Evolutionary conservation across 192 early-diverging fungal genomes (phyloP).

Genomic region (Coemansia sp.): DNA sequence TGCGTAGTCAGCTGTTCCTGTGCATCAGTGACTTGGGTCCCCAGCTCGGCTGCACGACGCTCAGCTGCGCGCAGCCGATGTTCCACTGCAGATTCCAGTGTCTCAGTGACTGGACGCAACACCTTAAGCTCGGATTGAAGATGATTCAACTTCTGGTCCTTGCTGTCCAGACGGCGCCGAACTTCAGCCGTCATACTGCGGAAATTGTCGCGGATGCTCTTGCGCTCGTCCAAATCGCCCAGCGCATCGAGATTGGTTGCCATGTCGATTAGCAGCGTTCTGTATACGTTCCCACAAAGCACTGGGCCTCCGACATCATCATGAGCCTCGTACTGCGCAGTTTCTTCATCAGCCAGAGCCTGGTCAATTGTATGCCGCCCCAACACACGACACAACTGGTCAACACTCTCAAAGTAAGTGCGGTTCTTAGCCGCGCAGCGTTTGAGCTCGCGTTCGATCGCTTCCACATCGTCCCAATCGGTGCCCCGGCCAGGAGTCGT

Average conservation of each 20-base stretch:
- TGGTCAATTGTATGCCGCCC: constrained; percentile 37
- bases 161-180: constrained; percentile 22
- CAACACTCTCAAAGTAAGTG: constrained; percentile 35
- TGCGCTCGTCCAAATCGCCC: constrained; percentile 33
- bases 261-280: constrained; percentile 41
- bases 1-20: constrained; percentile 32
- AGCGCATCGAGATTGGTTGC: constrained; percentile 25
- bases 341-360: constrained; percentile 13
- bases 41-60: constrained; percentile 12
- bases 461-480: constrained; percentile 47
- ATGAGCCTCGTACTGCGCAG: neutral
- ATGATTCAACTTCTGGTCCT: constrained; percentile 17
- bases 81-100: constrained; percentile 7
- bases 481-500: constrained; percentile 36
- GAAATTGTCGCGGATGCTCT: constrained; percentile 47
- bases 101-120: constrained; percentile 12
- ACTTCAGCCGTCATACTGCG: constrained; percentile 32
- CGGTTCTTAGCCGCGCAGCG: constrained; percentile 23
- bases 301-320: neutral
- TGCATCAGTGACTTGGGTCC: constrained; percentile 23
- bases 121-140: constrained; percentile 16
- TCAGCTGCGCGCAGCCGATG: constrained; percentile 15
- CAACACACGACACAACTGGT: constrained; percentile 28
- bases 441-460: constrained; percentile 37
- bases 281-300: constrained; percentile 27